These are phyloP conservation scores for Mycena epipterygia DNA, from an alignment of 768 basidiomycete genomes.

Conservation along the genomic window DNA sequence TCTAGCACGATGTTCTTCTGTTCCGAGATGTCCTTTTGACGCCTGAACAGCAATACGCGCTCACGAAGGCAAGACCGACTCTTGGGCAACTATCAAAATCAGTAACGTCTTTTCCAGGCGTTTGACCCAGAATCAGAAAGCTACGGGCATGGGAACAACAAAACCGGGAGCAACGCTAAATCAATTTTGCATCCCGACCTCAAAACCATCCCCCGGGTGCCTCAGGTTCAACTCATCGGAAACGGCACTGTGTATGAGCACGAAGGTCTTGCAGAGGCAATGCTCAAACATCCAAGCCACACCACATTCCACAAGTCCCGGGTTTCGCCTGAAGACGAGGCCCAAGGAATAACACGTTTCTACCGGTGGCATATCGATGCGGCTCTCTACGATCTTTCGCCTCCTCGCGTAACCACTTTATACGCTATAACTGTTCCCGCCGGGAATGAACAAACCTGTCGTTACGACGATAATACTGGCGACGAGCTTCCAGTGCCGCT, in stretches of 20 bases:
- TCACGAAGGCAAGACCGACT: conserved; percentile 77
- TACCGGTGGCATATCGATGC: conserved; percentile 97
- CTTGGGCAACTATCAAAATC: background rate
- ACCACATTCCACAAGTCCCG: conserved; percentile 88
- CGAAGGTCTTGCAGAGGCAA: conserved; percentile 83
- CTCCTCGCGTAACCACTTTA: conserved; percentile 88
- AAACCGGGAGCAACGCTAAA: conserved; percentile 78
- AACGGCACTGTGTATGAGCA: conserved; percentile 87
- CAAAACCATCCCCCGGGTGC: conserved; percentile 90
- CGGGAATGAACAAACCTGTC: conserved; percentile 71
- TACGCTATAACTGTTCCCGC: conserved; percentile 83
- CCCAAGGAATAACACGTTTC: conserved; percentile 82
- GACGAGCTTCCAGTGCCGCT: conserved; percentile 87
- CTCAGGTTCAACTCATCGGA: conserved; percentile 94
- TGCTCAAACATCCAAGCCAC: conserved; percentile 89
- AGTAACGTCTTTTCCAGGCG: conserved; percentile 59
- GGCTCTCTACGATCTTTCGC: conserved; percentile 81
- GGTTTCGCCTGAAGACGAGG: conserved; percentile 81
- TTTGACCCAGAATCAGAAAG: conserved; percentile 75
- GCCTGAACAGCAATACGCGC: conserved; percentile 88
- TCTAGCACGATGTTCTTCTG: conserved; percentile 78
- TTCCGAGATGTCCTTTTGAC: conserved; percentile 78
- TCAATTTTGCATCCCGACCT: conserved; percentile 92
- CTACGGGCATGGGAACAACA: conserved; percentile 93
- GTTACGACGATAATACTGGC: conserved; percentile 91